phyloP scores from a whole-genome alignment of 176 grass and related monocot species.

The Guadua angustifolia region DNA sequence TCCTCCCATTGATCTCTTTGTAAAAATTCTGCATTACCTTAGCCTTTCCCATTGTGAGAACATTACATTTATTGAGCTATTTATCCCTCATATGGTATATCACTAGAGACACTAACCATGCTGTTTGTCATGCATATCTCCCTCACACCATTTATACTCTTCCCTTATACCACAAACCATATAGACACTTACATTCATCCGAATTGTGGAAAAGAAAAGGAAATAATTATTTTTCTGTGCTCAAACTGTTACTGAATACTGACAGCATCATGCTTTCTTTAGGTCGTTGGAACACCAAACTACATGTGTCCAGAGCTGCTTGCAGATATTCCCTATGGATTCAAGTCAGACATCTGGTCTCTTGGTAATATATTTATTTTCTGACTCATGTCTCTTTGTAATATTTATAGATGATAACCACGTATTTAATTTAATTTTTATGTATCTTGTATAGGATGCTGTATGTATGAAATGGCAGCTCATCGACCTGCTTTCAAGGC shows the following conservation, averaged over 20 bases:
- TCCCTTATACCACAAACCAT: not conserved
- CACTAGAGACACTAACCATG: not conserved
- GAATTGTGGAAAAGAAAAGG: conserved; percentile 7
- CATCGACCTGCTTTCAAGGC: conserved; percentile 99
- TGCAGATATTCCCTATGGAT: conserved; percentile 97
- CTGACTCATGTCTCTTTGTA: conserved; percentile 58
- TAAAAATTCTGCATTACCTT: conserved; percentile 10
- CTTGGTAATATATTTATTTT: conserved; percentile 61
- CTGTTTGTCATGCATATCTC: not conserved
- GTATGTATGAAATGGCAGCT: conserved; percentile 98
- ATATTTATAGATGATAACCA: not conserved
- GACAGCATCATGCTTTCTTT: conserved; percentile 22
- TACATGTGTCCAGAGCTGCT: conserved; percentile 99
- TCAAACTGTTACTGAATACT: not conserved
- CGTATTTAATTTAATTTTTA: conserved; percentile 13
- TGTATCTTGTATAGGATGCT: conserved; percentile 67
- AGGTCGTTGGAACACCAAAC: conserved; percentile 99
- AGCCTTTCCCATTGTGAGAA: conserved; percentile 1
- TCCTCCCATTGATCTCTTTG: not conserved
- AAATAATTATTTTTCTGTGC: not conserved
- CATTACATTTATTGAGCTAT: not conserved
- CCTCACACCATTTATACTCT: conserved; percentile 23
- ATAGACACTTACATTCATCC: conserved; percentile 19
- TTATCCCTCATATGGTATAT: not conserved
- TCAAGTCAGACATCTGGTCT: conserved; percentile 99